Conservation (phyloP, 2,329 filamentous ascomycete species). For the Pyrenophora teres region DNA sequence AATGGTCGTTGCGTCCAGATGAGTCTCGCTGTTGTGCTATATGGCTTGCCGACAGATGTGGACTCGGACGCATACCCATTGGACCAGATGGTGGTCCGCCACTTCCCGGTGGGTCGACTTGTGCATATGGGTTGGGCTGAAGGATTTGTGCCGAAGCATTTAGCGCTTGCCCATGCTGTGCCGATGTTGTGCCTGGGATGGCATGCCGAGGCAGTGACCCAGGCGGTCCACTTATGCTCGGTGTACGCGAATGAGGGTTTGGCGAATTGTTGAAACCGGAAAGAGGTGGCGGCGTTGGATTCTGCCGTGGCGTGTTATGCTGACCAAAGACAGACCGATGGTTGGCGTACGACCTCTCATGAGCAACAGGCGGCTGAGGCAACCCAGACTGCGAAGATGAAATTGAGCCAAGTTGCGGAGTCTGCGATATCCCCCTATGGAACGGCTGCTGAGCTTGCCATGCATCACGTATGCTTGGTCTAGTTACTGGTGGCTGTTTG, state of each 20-base stretch:
- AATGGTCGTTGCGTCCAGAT: slow-evolving; percentile 39
- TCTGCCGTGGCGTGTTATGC: slow-evolving; percentile 39
- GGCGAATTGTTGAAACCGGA: slow-evolving; percentile 39
- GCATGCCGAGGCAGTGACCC: slow-evolving; percentile 32
- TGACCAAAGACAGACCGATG: slow-evolving; percentile 42
- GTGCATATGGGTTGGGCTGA: slow-evolving; percentile 46
- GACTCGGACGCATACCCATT: slow-evolving; percentile 45
- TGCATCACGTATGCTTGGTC: slow-evolving; percentile 30
- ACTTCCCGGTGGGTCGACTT: slow-evolving; percentile 42
- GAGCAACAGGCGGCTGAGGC: slow-evolving; percentile 30
- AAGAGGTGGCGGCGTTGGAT: slow-evolving; percentile 42
- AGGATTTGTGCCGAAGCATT: slow-evolving; percentile 36
- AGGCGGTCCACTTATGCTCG: slow-evolving; percentile 40
- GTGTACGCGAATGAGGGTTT: slow-evolving; percentile 42
- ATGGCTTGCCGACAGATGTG: slow-evolving; percentile 40
- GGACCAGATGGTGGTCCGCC: slow-evolving; percentile 35
- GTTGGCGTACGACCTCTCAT: slow-evolving; percentile 29
- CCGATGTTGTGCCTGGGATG: slow-evolving; percentile 25
- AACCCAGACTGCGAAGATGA: slow-evolving; percentile 36
- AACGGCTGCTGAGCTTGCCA: slow-evolving; percentile 39
- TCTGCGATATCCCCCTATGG: slow-evolving; percentile 33
- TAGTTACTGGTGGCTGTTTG: slow-evolving; percentile 23
- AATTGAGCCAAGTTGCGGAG: slow-evolving; percentile 27
- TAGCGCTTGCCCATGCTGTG: slow-evolving; percentile 26
- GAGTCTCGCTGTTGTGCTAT: slow-evolving; percentile 35